phyloP scores from a whole-genome alignment of 768 basidiomycete genomes.

The Hygrocybe coccinea region DNA sequence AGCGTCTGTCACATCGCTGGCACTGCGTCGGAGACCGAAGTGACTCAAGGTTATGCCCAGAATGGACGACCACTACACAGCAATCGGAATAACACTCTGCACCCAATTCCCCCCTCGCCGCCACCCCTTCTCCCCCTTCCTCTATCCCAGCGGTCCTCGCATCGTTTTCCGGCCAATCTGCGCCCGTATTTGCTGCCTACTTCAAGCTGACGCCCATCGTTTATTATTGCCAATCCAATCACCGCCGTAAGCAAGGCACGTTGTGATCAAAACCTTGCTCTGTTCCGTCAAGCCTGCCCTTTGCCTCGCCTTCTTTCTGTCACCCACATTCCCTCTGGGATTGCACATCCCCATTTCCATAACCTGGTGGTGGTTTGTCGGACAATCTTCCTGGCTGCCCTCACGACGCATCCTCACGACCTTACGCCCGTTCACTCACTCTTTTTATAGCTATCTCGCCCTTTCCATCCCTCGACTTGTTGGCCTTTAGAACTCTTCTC shows the following conservation, averaged over 20 bases:
- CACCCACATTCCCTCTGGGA: conserved; percentile 32
- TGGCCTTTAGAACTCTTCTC: conserved; percentile 4
- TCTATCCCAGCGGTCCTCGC: not conserved
- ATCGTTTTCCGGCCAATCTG: not conserved
- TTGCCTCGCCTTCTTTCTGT: conserved; percentile 53
- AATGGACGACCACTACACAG: no score
- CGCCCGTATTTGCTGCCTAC: not conserved
- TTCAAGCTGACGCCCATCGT: conserved; percentile 2
- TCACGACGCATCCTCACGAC: conserved; percentile 58
- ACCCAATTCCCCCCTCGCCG: not conserved
- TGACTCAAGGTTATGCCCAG: no score
- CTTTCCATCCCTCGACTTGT: conserved; percentile 9
- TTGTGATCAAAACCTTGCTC: conserved; percentile 71
- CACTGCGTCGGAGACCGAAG: no score
- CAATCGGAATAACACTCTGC: no score
- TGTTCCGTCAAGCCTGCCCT: conserved; percentile 50
- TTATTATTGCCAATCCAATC: conserved; percentile 40
- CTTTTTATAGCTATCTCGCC: conserved; percentile 54
- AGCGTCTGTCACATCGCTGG: no score
- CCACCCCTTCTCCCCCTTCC: not conserved
- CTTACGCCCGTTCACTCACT: conserved; percentile 42
- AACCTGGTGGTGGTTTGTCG: conserved; percentile 2
- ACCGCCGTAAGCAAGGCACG: conserved; percentile 60
- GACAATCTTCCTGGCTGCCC: conserved; percentile 9
- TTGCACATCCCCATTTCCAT: conserved; percentile 20